Base-by-base conservation (phyloP, 139 green algal species). In the Coccomyxa sp. region DNA sequence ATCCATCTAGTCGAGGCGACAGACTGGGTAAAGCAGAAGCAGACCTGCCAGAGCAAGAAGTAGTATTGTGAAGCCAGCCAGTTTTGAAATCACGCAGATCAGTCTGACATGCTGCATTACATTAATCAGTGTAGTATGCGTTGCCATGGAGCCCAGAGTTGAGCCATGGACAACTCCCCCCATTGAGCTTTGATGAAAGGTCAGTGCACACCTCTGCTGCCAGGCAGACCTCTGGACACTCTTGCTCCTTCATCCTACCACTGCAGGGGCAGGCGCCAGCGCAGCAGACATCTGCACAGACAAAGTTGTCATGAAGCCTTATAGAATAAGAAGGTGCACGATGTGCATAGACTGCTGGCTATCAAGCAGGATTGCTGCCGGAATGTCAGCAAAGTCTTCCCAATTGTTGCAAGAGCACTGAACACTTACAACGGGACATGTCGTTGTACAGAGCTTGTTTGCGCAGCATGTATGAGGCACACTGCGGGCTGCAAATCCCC, bases 221-320 rank as follows among this genome's bases (percentile, higher is more conserved):
- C 66, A 97, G 85, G 90, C 93, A 97, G 75, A 86, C 88, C 76
- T 79, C 21, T n/a, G 77, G 27, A 25, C 51, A 84, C 32, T n/a
- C 90, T 32, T 80, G 59, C 85, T 95, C 93, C 18, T 85, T 87
- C 82, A 88, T 91, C 16, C 88, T 86, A 0, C 92, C 93, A 28
- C 82, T 90, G 88, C 94, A 97, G 1, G 94, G 94, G 78, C 90
- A 94, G 59, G 89, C 79, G 38, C 94, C 94, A 57, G 91, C 92
- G 88, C 94, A 97, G 90, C 92, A 96, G 13, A 93, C 79, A 94
- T 81, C 91, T 92, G 82, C 77, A 84, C 0, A 23, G 13, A 23
- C 32, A 67, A 78, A 17, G 67, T 15, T 27, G 25, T 51, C 38
- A 51, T 51, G 38, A 51, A 51, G 38, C 38, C 38, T 51, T 51